Evolutionary conservation across 257 asterid species (phyloP), one percentile per base, ranked within the genome.

Genomic region (Ballota nigra): DNA sequence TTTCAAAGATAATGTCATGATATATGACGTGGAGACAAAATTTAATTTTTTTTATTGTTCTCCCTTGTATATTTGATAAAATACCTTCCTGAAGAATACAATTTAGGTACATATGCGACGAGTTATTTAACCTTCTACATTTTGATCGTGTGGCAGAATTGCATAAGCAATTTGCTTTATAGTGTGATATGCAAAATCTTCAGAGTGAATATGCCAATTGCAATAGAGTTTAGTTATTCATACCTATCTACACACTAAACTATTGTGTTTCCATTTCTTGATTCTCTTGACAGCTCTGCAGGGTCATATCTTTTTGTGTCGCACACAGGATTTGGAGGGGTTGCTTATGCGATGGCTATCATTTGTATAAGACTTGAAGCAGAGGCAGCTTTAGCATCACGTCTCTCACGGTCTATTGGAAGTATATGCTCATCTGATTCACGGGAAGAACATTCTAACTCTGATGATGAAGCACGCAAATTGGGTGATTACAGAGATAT

Each of bases 301-400:
- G 96, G 96, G 79, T 87, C 96, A 72, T 93, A 93, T 84, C 97
- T 93, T 66, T 93, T 85, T 83, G 90, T 93, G 82, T 91, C 98
- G 63, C 98, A 93, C 94, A 93, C 98, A 69, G 97, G 98, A 82
- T 91, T 87, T 78, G 98, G 98, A 71, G 97, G 97, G 81, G 92
- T 93, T 85, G 85, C 98, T 28, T 93, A 93, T 84, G 98, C 98
- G 59, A 91, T 93, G 98, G 91, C 96, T 73, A 89, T 93, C 75
- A 83, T 89, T 78, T 93, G 97, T 82, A 76, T 86, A 73, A 86
- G 82, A 75, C 96, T 93, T 76, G 90, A 85, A 81, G 92, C 89
- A 60, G 96, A 86, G 81, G 85, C 81, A 59, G 78, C 75, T 66
- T 66, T 71, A n/a, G 69, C 74, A 51, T 81, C 84, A 70, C 78